These are phyloP conservation scores for Xerocomellus intermedius DNA, from an alignment of 768 basidiomycete genomes.

Conservation along the genomic window DNA sequence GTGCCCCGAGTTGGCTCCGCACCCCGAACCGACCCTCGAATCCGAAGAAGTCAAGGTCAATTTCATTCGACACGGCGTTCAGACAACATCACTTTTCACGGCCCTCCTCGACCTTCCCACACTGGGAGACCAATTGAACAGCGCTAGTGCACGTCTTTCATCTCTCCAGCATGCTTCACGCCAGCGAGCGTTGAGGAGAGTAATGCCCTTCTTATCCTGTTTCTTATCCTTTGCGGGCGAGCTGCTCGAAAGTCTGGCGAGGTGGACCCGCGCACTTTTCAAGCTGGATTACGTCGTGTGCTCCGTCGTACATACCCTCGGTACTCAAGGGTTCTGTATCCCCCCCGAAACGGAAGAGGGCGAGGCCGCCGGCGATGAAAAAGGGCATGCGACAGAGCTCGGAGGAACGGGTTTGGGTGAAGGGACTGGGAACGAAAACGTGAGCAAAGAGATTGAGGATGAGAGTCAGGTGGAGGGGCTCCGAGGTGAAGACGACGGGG, in stretches of 20 bases:
- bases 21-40: slow-evolving; percentile 10
- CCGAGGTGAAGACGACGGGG: slow-evolving; percentile 57
- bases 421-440: slow-evolving; percentile 81
- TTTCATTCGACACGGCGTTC: slow-evolving; percentile 51
- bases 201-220: slow-evolving; percentile 73
- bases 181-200: slow-evolving; percentile 38
- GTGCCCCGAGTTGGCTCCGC: slow-evolving; percentile 29
- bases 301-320: slow-evolving; percentile 68
- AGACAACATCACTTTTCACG: slow-evolving; percentile 44
- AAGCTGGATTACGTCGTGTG: slow-evolving; percentile 81
- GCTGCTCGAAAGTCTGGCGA: slow-evolving; percentile 54
- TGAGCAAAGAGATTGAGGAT: slow-evolving; percentile 93
- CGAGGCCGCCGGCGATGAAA: slow-evolving; percentile 45
- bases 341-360: slow-evolving; percentile 73
- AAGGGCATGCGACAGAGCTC: slow-evolving; percentile 39
- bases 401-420: slow-evolving; percentile 88
- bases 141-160: slow-evolving; percentile 40
- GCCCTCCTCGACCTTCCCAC: slow-evolving; percentile 46
- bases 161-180: slow-evolving; percentile 33
- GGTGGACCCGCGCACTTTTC: slow-evolving; percentile 76
- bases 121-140: slow-evolving; percentile 42
- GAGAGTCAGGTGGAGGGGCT: slow-evolving; percentile 96
- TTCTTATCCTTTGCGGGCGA: slow-evolving; percentile 58
- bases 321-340: slow-evolving; percentile 89
- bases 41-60: slow-evolving; percentile 40